phyloP scores from a whole-genome alignment of 768 basidiomycete species.

The Lactarius indigo region DNA sequence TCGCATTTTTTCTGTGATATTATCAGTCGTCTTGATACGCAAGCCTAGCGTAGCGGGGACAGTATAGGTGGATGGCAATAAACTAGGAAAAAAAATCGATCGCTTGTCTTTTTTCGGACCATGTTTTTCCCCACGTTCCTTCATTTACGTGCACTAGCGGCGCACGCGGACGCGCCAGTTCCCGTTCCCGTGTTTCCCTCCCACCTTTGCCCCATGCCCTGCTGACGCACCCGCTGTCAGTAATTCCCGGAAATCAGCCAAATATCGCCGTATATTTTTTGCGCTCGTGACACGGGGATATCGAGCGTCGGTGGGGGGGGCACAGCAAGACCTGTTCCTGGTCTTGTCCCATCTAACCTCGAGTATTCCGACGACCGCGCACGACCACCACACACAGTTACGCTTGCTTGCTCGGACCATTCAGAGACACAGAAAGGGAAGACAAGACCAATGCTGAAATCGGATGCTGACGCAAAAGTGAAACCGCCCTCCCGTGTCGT shows the following conservation, averaged over 20 bases:
- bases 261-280: conserved; percentile 15
- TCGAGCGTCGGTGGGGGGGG: not conserved
- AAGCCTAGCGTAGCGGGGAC: not conserved
- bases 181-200: conserved; percentile 3
- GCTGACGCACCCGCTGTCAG: conserved; percentile 17
- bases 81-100: not conserved
- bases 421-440: not conserved
- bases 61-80: not conserved
- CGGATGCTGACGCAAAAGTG: not conserved
- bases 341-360: conserved; percentile 5
- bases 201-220: conserved; percentile 5
- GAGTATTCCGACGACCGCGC: not conserved
- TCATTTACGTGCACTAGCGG: conserved; percentile 15
- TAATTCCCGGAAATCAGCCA: conserved; percentile 13
- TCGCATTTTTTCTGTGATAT: not conserved
- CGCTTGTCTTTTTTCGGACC: not conserved
- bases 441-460: not conserved
- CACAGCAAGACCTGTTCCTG: not conserved
- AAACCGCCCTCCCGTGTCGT: not conserved
- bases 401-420: not conserved
- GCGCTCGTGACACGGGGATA: conserved; percentile 21
- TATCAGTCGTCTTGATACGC: not conserved
- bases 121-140: conserved; percentile 12
- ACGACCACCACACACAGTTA: not conserved
- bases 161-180: not conserved